A percentile compares a stretch with the other conserved stretches of the same genome.
Conservation (phyloP, 768 basidiomycete genomes). For the Mycena latifolia region DNA sequence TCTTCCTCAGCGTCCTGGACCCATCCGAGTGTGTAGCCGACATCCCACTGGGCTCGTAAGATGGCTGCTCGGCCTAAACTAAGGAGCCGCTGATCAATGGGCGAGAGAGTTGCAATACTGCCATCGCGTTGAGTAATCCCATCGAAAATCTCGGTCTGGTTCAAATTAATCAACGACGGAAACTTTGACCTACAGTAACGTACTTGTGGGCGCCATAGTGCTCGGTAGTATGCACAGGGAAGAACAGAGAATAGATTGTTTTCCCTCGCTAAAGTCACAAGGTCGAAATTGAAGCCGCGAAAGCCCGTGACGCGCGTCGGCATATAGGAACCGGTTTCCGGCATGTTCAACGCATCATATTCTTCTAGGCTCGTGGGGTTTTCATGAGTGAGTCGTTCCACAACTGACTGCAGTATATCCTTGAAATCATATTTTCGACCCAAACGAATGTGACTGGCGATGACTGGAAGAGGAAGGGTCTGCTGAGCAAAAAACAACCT, state of each 20-base stretch:
- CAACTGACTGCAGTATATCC: not conserved
- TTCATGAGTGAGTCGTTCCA: not conserved
- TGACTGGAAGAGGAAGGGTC: conserved; percentile 11
- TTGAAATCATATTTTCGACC: not conserved
- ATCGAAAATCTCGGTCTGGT: not conserved
- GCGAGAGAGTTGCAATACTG: too few species aligned
- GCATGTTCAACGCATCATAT: not conserved
- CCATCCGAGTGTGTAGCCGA: too few species aligned
- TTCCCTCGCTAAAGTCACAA: not conserved
- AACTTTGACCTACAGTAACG: not conserved
- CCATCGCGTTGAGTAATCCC: not conserved
- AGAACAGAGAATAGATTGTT: not conserved
- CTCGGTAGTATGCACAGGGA: conserved; percentile 11
- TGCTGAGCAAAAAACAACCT: conserved; percentile 11
- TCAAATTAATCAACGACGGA: too few species aligned
- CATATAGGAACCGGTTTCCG: too few species aligned
- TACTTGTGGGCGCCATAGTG: too few species aligned
- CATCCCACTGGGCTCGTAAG: too few species aligned
- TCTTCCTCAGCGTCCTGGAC: too few species aligned
- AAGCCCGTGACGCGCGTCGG: not conserved
- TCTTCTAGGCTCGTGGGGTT: not conserved
- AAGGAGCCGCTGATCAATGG: too few species aligned
- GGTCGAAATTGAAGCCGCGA: not conserved
- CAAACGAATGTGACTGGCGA: too few species aligned
- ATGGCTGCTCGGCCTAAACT: too few species aligned